Base-by-base conservation (phyloP, 116 monocot species). In the Iris pallida region DNA sequence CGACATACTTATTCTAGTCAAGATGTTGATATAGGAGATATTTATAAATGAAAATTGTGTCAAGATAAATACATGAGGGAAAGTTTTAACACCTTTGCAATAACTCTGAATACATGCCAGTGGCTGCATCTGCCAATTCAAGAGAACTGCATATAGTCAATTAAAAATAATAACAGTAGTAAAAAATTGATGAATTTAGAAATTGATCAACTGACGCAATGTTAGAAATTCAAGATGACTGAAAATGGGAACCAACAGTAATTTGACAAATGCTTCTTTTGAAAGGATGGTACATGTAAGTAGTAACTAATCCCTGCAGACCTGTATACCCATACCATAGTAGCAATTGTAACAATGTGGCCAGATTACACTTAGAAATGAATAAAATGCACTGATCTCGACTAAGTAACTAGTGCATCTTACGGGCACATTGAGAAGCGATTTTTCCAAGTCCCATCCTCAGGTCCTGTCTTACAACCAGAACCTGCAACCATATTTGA, bases 381-480 rank as follows among this genome's bases (percentile, higher is more conserved):
- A 43, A 43, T 61, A 60, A 42, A 12, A 11, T 42, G 6, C 11
- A 42, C 4, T 61, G 13, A 61, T 4, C 11, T 43, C 1, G 10
- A 30, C 19, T 51, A 61, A 43, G 30, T 30, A 42, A 61, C 60
- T 9, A 47, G 18, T 64, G 47, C 10, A 48, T 52, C 90, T 90
- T 92, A 96, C 96, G 96, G 17, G 96, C 87, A 85, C 92, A 97
- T 70, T 97, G 96, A 71, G 96, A 97, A 11, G 96, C 96, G 52
- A 92, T 90, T 79, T 97, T 97, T 51, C 96, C 96, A 71, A 63
- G 63, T 13, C 92, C 85, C 92, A 97, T 97, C 81, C 81, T 97
- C 70, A 97, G 69, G 67, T 97, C 92, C 73, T 92, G 92, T 73
- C 96, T 80, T 53, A 97, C 96, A 44, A 97, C 71, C 56, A 97